Base-by-base conservation (phyloP, 176 grass and related monocot species). In the Thinopyrum elongatum region DNA sequence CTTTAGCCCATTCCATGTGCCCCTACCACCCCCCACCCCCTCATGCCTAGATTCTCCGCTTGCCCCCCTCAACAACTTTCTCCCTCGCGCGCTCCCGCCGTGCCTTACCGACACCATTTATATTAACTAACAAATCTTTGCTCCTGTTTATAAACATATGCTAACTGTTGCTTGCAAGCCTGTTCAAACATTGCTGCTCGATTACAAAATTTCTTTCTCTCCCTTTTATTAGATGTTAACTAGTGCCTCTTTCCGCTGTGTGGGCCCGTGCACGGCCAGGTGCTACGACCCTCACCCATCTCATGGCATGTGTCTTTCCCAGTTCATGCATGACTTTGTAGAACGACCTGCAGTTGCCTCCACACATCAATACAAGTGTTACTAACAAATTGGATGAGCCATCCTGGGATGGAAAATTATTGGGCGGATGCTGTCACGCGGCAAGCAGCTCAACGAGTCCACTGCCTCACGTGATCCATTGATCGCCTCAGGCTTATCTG, bases 1-100 rank as follows among this genome's bases (percentile, higher is more conserved):
- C 89, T 76, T 79, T 41, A 70, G 72, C 76, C 74, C 69, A 60
- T 76, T 76, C 73, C 86, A 91, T 93, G 86, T 94, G 89, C 63
- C 80, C 86, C 86, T 80, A 79, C 69, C 86, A 49, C 16, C 69
- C 69, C 88, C 86, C 51, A 72, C 66, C 80, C 71, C 70, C 83
- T 81, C 86, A 86, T 74, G 89, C 75, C 86, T 87, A 89, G 86
- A 89, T 94, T 91, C 89, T 81, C 74, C 41, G 4, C 69, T 82
- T 76, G 57, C 10, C n/a, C 84, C 33, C 38, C 55, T 58, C 49
- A 53, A 19, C 16, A 53, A 53, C 55, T 58, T 58, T 66, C 83
- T 39, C 31, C 35, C 55, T 39, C 57, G 10, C 61, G 49, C 44
- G 12, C 74, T 51, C 55, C 68, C 35, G 77, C 38, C 63, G n/a